phyloP scores from a whole-genome alignment of 2,329 filamentous ascomycete genomes.

The Ophiostoma piceae region DNA sequence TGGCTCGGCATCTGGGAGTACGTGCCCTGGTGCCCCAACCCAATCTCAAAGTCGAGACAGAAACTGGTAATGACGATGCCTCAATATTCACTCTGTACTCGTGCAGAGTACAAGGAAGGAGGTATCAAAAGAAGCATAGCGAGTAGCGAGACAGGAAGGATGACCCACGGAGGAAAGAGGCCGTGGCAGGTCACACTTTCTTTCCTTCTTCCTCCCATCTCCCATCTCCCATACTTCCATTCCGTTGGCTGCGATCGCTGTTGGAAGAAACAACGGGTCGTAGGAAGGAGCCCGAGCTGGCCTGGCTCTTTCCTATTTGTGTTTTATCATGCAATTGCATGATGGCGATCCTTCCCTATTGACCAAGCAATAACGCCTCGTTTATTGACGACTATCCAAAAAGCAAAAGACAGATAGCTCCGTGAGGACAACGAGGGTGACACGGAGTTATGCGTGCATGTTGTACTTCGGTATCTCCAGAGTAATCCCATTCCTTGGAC shows the following conservation, averaged over 20 bases:
- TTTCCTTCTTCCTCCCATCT: neutral
- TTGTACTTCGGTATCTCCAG: neutral
- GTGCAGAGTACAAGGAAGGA: no score
- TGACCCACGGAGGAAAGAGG: neutral
- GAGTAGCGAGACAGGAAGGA: neutral
- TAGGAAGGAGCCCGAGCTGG: neutral
- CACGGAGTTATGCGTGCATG: neutral
- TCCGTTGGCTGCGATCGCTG: neutral
- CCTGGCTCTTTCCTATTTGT: neutral
- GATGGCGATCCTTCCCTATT: neutral
- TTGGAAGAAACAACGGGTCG: neutral
- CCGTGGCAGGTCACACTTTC: neutral
- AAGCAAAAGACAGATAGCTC: neutral
- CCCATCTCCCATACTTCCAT: neutral
- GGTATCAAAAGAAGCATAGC: no score
- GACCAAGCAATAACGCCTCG: neutral
- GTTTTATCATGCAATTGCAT: neutral
- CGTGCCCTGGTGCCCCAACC: neutral
- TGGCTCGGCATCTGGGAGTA: slow-evolving; percentile 2
- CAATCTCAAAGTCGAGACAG: neutral
- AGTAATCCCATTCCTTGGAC: neutral
- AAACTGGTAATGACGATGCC: no score
- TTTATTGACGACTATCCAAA: neutral
- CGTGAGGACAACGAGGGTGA: no score
- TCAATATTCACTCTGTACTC: no score